Conservation (phyloP, 192 early-diverging fungal genomes). For the Entomortierella chlamydospora region DNA sequence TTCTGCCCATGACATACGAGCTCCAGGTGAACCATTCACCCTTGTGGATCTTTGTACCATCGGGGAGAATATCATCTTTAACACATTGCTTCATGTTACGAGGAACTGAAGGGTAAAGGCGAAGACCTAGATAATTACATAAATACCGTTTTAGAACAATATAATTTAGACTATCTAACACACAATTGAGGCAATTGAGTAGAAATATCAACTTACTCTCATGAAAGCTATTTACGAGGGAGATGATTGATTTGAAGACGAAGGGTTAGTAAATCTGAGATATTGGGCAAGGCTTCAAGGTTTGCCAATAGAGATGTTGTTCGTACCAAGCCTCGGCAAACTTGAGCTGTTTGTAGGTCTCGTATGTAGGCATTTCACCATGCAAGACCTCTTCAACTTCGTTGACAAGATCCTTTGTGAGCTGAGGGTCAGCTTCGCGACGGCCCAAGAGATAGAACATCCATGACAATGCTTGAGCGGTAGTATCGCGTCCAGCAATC, state of each 20-base stretch:
- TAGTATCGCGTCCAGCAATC: constrained; percentile 63
- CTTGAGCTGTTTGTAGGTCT: constrained; percentile 16
- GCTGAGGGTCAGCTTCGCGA: constrained; percentile 41
- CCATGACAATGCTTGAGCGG: constrained; percentile 67
- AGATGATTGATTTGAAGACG: not conserved
- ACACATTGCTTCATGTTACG: constrained; percentile 62
- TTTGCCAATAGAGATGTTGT: not conserved
- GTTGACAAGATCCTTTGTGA: constrained; percentile 25
- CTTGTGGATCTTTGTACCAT: constrained; percentile 66
- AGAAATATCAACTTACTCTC: constrained; percentile 13
- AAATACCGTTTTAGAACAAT: too few species aligned
- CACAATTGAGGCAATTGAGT: not conserved
- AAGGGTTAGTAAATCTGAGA: not conserved
- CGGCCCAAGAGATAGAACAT: constrained; percentile 55
- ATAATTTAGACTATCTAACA: too few species aligned
- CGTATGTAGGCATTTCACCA: constrained; percentile 19
- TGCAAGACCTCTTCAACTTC: constrained; percentile 44
- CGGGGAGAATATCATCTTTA: constrained; percentile 69
- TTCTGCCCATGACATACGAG: constrained; percentile 67
- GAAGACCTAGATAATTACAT: constrained; percentile 33
- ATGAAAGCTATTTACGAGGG: constrained; percentile 5
- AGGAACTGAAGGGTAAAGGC: constrained; percentile 77
- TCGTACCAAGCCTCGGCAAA: not conserved
- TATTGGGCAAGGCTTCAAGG: not conserved
- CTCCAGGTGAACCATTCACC: constrained; percentile 64